Conservation (phyloP, 2,329 filamentous ascomycete genomes). For the Ilyonectria mors-panacis region DNA sequence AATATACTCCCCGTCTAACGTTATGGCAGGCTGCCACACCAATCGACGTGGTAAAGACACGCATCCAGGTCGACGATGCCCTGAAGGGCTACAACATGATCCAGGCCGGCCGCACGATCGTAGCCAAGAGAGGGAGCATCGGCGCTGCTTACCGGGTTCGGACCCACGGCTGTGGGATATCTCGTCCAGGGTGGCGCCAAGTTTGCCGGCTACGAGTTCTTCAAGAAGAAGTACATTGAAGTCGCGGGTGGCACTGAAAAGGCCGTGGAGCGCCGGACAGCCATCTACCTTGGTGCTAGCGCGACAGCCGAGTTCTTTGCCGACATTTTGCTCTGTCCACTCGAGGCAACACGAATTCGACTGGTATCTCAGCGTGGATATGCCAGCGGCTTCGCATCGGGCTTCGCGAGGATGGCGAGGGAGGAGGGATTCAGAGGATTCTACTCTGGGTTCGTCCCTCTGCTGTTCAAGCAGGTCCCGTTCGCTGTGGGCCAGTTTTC, state of each 20-base stretch:
- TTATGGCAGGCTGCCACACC: slow-evolving; percentile 65
- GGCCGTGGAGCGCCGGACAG: slow-evolving; percentile 62
- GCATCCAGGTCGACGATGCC: slow-evolving; percentile 89
- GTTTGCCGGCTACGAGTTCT: slow-evolving; percentile 94
- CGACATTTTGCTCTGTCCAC: slow-evolving; percentile 88
- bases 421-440: slow-evolving; percentile 86
- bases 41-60: slow-evolving; percentile 85
- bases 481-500: slow-evolving; percentile 97
- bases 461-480: slow-evolving; percentile 90
- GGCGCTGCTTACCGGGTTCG: slow-evolving; percentile 86
- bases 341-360: slow-evolving; percentile 85
- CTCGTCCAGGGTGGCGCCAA: slow-evolving; percentile 92
- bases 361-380: slow-evolving; percentile 87
- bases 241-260: slow-evolving; percentile 68
- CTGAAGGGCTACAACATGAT: slow-evolving; percentile 90
- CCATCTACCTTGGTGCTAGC: slow-evolving; percentile 80
- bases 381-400: slow-evolving; percentile 78
- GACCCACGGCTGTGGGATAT: slow-evolving; percentile 89
- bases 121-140: slow-evolving; percentile 84
- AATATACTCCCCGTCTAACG: slow-evolving; percentile 13
- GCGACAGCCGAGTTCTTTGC: slow-evolving; percentile 80
- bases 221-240: slow-evolving; percentile 90
- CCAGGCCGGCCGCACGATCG: slow-evolving; percentile 83
- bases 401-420: slow-evolving; percentile 81
- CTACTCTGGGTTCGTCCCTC: slow-evolving; percentile 91